These are phyloP conservation scores for Tagetes patula DNA, from an alignment of 129 eudicot genomes.

Conservation along the genomic window DNA sequence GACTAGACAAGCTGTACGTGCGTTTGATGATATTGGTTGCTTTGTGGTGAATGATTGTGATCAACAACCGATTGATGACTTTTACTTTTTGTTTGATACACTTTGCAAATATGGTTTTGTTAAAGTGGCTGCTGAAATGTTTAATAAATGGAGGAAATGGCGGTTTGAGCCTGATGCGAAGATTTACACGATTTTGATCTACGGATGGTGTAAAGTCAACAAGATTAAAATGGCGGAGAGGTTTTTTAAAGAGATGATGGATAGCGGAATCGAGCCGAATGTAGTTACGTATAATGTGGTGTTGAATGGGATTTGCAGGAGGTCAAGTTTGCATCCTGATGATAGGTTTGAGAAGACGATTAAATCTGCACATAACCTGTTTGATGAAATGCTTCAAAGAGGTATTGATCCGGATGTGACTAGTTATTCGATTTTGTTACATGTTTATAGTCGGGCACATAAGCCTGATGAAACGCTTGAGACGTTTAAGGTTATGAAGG, in stretches of 20 bases:
- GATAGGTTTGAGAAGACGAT: constrained; percentile 63
- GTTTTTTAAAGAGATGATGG: constrained; percentile 76
- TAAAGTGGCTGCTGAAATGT: constrained; percentile 75
- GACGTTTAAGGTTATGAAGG: constrained; percentile 65
- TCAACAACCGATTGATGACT: constrained; percentile 35
- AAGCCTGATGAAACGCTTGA: constrained; percentile 71
- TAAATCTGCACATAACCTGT: constrained; percentile 59
- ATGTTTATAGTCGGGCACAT: constrained; percentile 94
- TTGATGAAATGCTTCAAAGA: constrained; percentile 70
- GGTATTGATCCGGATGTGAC: constrained; percentile 93
- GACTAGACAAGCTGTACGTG: constrained; percentile 73
- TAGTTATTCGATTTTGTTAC: constrained; percentile 82
- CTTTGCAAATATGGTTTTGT: constrained; percentile 81
- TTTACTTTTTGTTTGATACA: constrained; percentile 61
- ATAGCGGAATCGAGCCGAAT: constrained; percentile 72
- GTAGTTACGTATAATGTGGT: constrained; percentile 84
- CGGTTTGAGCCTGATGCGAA: constrained; percentile 49
- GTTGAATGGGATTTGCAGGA: constrained; percentile 80
- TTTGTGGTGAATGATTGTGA: constrained; percentile 43
- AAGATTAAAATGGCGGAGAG: constrained; percentile 55
- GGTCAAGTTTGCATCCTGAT: constrained; percentile 82
- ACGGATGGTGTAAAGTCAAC: constrained; percentile 66
- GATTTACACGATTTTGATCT: constrained; percentile 62
- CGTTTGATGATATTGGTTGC: constrained; percentile 67
- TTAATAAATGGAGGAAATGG: constrained; percentile 58